Base-by-base conservation (phyloP, 768 basidiomycete genomes). In the Amanita muscaria region DNA sequence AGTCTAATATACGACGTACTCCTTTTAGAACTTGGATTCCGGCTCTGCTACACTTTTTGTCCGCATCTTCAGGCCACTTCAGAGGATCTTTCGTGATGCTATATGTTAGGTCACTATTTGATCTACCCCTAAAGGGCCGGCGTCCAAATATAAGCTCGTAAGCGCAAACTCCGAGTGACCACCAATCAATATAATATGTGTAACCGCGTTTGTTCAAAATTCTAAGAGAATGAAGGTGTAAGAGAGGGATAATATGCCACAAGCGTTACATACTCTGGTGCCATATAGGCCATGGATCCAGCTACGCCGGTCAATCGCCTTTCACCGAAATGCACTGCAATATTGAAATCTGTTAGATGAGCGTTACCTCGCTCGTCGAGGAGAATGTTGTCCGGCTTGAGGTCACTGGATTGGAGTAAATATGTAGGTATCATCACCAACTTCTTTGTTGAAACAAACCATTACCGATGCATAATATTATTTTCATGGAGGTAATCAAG, bases 241-340 rank as follows among this genome's bases (percentile, higher is more conserved):
- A 46, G 15, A 51, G 35, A 19, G 48, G 48, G 22, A 40, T 23
- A 36, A 15, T 34, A 30, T 35, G 24, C 2, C 31, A 46, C 38
- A 40, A 35, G n/a, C 9, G 32, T 30, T 34, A 61, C 73, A 44
- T 57, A 83, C 79, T 86, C 82, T 2, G 83, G 84, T 32, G 85
- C 93, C 94, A 99, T 99, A 61, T 99, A 99, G 2, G 94, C 94
- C 93, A 98, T 94, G 41, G 90, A 94, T 7, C 94, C 94, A 18
- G 94, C 94, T 0, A 99, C 87, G 18, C 92, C 91, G 10, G 87
- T 92, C 25, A 91, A 65, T 47, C 84, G 77, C 45, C 88, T 76
- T 46, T 96, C 91, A 4, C 83, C 80, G 59, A 88, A 98, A 62
- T 99, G 94, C 5, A 98, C 91, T 12, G 94, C 94, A 47, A 99